Percentiles rank a stretch among this genome's conserved stretches.
phyloP scores from a whole-genome alignment of 2,329 filamentous ascomycete species.

The Chaetomium olivaceum region DNA sequence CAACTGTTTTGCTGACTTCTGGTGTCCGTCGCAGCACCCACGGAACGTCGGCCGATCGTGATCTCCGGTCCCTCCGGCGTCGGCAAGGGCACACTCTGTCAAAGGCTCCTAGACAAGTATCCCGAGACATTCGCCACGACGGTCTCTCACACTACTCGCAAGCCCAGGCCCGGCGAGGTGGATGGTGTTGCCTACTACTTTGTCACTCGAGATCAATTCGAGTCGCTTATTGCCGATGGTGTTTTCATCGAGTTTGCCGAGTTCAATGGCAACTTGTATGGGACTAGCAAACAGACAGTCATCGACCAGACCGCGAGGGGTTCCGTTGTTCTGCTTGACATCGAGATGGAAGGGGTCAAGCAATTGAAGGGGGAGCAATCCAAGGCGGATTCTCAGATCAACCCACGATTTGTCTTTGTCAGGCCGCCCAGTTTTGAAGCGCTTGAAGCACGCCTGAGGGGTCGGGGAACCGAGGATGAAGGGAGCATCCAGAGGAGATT shows the following conservation, averaged over 20 bases:
- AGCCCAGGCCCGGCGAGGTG: neutral
- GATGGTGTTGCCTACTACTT: neutral
- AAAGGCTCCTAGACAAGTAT: neutral
- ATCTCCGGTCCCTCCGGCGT: neutral
- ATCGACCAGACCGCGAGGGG: neutral
- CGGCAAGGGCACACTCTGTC: constrained; percentile 11
- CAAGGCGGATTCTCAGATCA: constrained; percentile 1
- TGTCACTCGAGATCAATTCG: neutral
- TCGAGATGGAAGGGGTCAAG: constrained; percentile 8
- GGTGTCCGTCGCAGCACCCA: too few relatives aligned
- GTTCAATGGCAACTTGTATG: constrained; percentile 8
- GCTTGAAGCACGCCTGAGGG: constrained; percentile 7
- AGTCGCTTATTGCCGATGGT: neutral
- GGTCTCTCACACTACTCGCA: constrained; percentile 15
- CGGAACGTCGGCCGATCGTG: too few relatives aligned
- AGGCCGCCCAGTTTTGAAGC: constrained; percentile 1
- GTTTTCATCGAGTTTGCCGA: constrained; percentile 1
- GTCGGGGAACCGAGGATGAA: constrained; percentile 7
- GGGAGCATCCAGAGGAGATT: constrained; percentile 4
- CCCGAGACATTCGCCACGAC: neutral
- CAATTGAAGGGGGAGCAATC: neutral
- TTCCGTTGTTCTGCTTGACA: constrained; percentile 1
- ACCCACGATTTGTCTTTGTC: constrained; percentile 10
- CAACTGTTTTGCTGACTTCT: too few relatives aligned
- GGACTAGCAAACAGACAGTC: constrained; percentile 14